Evolutionary conservation across 2,329 filamentous ascomycete genomes (phyloP).

Genomic region (Xylogone sp.): DNA sequence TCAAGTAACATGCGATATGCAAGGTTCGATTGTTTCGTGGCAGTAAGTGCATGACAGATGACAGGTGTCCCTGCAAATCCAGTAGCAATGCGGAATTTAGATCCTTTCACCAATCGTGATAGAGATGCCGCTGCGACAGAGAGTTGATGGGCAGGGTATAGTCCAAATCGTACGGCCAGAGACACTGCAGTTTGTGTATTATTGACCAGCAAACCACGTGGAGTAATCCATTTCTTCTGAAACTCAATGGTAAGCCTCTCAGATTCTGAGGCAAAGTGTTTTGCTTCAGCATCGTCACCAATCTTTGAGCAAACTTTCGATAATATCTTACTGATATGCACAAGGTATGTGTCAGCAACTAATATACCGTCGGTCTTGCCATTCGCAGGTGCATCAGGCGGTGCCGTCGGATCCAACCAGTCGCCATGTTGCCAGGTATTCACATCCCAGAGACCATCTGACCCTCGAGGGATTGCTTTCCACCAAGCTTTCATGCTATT

Average conservation of each 20-base stretch:
- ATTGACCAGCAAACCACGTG: too few species aligned
- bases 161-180: too few species aligned
- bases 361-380: neutral
- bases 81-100: too few species aligned
- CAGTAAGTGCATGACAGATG: slow-evolving; percentile 13
- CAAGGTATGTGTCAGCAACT: slow-evolving; percentile 5
- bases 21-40: slow-evolving; percentile 2
- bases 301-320: slow-evolving; percentile 5
- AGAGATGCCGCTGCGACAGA: too few species aligned
- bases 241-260: too few species aligned
- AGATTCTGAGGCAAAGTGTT: too few species aligned
- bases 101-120: slow-evolving; percentile 10
- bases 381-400: slow-evolving; percentile 1
- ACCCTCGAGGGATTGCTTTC: neutral
- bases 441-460: slow-evolving; percentile 5
- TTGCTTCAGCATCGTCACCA: too few species aligned
- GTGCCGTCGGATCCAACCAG: slow-evolving; percentile 2
- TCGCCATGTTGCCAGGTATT: slow-evolving; percentile 5
- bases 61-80: slow-evolving; percentile 18
- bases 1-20: slow-evolving; percentile 31
- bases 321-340: neutral
- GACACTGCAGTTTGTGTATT: too few species aligned
- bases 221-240: too few species aligned
- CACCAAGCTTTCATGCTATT: slow-evolving; percentile 7
- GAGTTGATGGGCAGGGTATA: too few species aligned